Evolutionary conservation across 2,329 filamentous ascomycete genomes (phyloP).

Genomic region (Pleoardoris graminearum): DNA sequence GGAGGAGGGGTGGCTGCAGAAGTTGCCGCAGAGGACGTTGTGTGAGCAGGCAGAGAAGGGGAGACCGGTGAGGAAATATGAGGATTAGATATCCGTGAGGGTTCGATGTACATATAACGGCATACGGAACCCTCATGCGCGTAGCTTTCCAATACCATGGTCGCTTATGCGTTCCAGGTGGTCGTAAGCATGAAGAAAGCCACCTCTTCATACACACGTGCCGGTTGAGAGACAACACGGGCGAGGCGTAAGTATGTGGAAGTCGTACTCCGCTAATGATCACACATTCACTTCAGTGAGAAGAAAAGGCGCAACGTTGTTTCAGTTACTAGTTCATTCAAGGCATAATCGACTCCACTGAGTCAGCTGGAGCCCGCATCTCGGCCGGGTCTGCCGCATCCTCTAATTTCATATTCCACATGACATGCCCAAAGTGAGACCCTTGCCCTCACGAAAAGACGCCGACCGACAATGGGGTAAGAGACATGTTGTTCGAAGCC

Average conservation of each 20-base stretch:
- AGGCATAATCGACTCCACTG: slow-evolving; percentile 37
- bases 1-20: slow-evolving; percentile 64
- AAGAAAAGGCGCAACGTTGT: no score
- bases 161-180: no score
- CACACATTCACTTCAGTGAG: no score
- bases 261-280: no score
- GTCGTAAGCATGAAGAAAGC: no score
- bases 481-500: slow-evolving; percentile 38
- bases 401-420: slow-evolving; percentile 39
- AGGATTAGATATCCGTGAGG: slow-evolving; percentile 14
- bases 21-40: slow-evolving; percentile 61
- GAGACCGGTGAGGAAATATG: slow-evolving; percentile 57
- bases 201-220: no score
- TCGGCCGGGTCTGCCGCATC: slow-evolving; percentile 26
- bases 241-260: no score
- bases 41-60: slow-evolving; percentile 72
- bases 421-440: slow-evolving; percentile 38
- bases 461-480: slow-evolving; percentile 41
- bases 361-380: slow-evolving; percentile 19
- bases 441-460: slow-evolving; percentile 38
- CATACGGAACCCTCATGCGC: neutral
- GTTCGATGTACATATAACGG: neutral
- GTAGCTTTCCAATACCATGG: neutral
- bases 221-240: no score
- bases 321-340: slow-evolving; percentile 43